Evolutionary conservation across 2,329 filamentous ascomycete species (phyloP).

Genomic region (Leptodontidium sp.): DNA sequence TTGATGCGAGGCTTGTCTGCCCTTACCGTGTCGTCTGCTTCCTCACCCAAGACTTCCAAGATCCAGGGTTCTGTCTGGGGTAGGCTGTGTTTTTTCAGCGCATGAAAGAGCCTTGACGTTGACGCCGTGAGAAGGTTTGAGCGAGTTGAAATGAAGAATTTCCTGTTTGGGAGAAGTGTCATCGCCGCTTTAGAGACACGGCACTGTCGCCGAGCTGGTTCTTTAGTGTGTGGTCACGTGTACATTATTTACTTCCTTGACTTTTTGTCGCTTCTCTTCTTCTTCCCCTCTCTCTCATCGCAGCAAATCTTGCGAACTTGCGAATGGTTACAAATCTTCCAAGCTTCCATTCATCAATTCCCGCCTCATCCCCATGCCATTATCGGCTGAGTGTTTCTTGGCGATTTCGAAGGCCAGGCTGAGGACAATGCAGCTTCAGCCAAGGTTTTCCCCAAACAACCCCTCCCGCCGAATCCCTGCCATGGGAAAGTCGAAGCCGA

Average conservation of each 20-base stretch:
- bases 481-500: not conserved
- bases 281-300: not conserved
- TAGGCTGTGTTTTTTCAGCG: not conserved
- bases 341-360: not conserved
- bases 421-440: slow-evolving; percentile 22
- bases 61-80: not conserved
- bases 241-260: not conserved
- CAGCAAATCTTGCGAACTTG: not conserved
- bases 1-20: slow-evolving; percentile 13
- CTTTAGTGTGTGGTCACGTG: not conserved
- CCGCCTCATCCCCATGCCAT: not conserved
- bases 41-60: slow-evolving; percentile 3
- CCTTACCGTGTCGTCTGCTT: not conserved
- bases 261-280: not conserved
- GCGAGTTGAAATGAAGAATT: slow-evolving; percentile 14
- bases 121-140: slow-evolving; percentile 18
- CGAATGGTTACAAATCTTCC: not conserved
- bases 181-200: slow-evolving; percentile 10
- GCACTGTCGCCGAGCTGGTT: too few species aligned
- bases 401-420: not conserved
- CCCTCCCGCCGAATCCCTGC: slow-evolving; percentile 15
- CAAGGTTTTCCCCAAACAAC: slow-evolving; percentile 30
- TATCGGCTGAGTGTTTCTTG: not conserved
- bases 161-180: slow-evolving; percentile 10
- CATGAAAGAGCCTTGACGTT: slow-evolving; percentile 12